Percentiles rank a stretch among this genome's conserved stretches.
Conservation (phyloP, 345 rosid species). For the Eucalyptus coolabah region DNA sequence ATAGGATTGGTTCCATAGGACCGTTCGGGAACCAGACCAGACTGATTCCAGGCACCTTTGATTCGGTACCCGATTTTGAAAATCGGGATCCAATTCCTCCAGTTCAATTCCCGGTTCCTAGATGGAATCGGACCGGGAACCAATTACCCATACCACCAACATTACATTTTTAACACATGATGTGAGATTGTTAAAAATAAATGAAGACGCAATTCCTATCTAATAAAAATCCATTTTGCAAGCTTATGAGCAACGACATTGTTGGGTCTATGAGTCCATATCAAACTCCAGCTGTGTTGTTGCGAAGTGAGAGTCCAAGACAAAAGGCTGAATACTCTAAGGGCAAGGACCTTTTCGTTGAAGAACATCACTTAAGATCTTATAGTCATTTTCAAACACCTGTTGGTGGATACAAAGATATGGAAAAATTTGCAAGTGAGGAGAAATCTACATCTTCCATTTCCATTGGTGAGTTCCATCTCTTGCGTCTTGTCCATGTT, state of each 20-base stretch:
- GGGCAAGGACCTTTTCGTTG: neutral
- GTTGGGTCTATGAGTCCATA: neutral
- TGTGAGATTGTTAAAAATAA: neutral
- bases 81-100: too few species aligned
- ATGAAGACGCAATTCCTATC: neutral
- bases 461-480: neutral
- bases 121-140: too few species aligned
- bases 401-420: neutral
- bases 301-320: neutral
- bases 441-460: neutral
- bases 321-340: neutral
- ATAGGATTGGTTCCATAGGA: too few species aligned
- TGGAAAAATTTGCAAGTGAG: neutral
- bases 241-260: neutral
- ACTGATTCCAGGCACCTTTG: too few species aligned
- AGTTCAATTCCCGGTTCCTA: too few species aligned
- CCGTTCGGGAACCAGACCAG: accelerated
- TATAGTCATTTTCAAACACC: neutral
- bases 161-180: neutral
- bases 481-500: neutral
- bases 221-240: neutral
- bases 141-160: too few species aligned
- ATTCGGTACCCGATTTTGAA: accelerated
- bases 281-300: neutral
- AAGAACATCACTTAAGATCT: neutral